Evolutionary conservation across 2,329 filamentous ascomycete species (phyloP), one percentile per base, ranked within the genome.

Genomic region (Diaporthe sp.): DNA sequence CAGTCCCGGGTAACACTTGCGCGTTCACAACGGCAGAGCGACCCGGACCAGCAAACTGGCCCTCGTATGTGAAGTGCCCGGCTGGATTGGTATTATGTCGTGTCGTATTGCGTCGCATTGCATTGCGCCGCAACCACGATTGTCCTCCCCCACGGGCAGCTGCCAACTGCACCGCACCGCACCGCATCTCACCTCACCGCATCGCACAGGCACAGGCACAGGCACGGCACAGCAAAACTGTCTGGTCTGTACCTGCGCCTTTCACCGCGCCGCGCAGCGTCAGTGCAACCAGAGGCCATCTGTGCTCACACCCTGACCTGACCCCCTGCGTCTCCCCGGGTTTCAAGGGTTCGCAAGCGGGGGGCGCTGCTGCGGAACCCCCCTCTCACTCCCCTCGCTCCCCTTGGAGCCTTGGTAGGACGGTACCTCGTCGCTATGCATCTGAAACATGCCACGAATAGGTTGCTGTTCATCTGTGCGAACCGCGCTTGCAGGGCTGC

Each of bases 401-500:
- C 12, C n/a, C 53, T 22, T 70, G 65, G 34, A 42, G 37, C 31
- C 31, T 55, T 70, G 65, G 34, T 55, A 51, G 47, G 65, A 68
- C 65, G 65, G 49, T 55, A 70, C 65, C 65, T 70, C 65, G 65
- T 55, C 37, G 49, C 34, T 70, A 49, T 42, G 49, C 49, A 55
- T 70, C 65, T 70, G 65, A 70, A 70, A 70, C 65, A 70, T 70
- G 65, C 65, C 49, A 70, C 65, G 65, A 70, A 70, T 70, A 70
- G 65, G 65, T 70, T 70, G 65, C 65, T 55, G 65, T 70, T 70
- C 65, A 70, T 70, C 65, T 70, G 65, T 57, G 49, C 53, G 61
- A 74, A 71, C 51, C 34, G 72, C 67, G 67, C 55, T 68, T 68
- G 72, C 72, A 74, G 61, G 61, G 61, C 72, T 74, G 72, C 63